Percentiles rank a stretch among this genome's conserved stretches.
Conservation (phyloP, 140 eudicot species). For the Anethum foeniculum region DNA sequence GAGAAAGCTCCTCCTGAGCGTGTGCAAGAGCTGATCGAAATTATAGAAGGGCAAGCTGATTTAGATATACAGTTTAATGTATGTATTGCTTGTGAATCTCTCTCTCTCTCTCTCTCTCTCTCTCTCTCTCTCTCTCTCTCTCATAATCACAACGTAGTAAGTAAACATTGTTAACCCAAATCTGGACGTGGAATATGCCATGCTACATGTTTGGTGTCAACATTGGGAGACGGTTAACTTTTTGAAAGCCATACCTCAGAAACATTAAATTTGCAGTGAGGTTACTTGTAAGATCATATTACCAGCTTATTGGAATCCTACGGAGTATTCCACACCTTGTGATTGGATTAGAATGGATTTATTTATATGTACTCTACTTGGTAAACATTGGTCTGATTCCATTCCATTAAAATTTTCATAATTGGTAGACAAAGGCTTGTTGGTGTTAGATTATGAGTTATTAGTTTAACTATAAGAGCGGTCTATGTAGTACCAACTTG, state of each 20-base stretch:
- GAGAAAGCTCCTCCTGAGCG: slow-evolving; percentile 77
- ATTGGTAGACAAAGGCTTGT: not conserved
- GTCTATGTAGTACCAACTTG: not conserved
- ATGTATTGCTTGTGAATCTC: slow-evolving; percentile 18
- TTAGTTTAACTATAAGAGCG: not conserved
- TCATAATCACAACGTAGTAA: not conserved
- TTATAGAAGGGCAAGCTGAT: slow-evolving; percentile 90
- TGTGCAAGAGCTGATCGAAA: slow-evolving; percentile 73
- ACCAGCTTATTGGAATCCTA: not conserved
- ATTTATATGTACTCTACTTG: not conserved
- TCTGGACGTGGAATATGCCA: not conserved
- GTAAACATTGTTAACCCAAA: not conserved
- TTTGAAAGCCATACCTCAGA: not conserved
- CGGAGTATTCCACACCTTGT: not conserved
- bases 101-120: not conserved
- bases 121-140: not conserved
- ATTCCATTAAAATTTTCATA: not conserved
- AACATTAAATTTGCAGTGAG: not conserved
- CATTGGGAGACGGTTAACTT: too few relatives aligned
- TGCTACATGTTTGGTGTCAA: not conserved
- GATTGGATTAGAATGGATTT: not conserved
- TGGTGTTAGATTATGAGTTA: not conserved
- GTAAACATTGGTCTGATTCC: not conserved
- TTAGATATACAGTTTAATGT: slow-evolving; percentile 77
- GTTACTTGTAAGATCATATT: not conserved